These are phyloP conservation scores for Tylopilus sp. DNA, from an alignment of 768 basidiomycete species.

Conservation along the genomic window DNA sequence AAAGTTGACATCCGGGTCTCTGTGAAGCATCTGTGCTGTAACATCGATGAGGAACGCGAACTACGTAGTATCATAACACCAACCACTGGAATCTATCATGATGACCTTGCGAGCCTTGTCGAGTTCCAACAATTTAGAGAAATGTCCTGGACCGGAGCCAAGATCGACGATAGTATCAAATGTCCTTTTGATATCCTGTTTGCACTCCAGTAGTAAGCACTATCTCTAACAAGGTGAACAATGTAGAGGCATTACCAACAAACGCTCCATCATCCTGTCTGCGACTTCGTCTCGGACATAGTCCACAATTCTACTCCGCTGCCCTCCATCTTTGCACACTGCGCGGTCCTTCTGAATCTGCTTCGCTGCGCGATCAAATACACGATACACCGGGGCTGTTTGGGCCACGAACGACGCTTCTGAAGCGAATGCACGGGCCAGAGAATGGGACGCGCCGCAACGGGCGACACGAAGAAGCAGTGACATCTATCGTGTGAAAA, in stretches of 20 bases:
- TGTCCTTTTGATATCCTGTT: constrained; percentile 85
- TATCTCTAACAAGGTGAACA: neutral
- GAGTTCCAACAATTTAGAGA: constrained; percentile 75
- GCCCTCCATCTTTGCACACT: constrained; percentile 52
- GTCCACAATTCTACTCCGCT: constrained; percentile 75
- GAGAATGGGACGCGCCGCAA: constrained; percentile 1
- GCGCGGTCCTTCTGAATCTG: constrained; percentile 74
- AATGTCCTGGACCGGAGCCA: constrained; percentile 89
- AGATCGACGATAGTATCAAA: constrained; percentile 82
- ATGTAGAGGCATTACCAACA: constrained; percentile 54
- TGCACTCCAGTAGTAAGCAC: neutral
- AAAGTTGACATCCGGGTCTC: constrained; percentile 78
- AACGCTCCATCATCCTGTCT: constrained; percentile 84
- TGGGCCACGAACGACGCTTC: constrained; percentile 41
- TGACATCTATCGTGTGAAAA: constrained; percentile 17
- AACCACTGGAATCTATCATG: constrained; percentile 89
- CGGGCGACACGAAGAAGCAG: constrained; percentile 4
- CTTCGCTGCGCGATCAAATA: constrained; percentile 86
- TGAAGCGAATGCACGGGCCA: constrained; percentile 46
- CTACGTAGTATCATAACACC: constrained; percentile 16
- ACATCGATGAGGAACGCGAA: constrained; percentile 1
- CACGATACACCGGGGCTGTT: constrained; percentile 56
- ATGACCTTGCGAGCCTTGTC: constrained; percentile 66
- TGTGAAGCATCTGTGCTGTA: constrained; percentile 63
- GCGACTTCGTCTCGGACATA: constrained; percentile 91